Conservation (phyloP, 139 green algal species). For the Zygnema circumcarinatum region DNA sequence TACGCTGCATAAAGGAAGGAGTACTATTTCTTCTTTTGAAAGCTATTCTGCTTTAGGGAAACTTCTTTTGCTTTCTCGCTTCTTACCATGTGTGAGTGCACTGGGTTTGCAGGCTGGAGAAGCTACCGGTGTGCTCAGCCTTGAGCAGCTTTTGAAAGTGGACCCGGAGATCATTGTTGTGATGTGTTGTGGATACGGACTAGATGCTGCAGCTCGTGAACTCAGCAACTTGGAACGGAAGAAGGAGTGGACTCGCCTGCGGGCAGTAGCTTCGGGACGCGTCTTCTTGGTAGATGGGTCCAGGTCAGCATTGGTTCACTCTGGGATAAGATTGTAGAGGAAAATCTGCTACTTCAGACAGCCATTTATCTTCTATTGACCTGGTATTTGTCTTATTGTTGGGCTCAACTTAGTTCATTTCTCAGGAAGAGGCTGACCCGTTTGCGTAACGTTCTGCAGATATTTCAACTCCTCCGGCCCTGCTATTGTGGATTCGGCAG, state of each 20-base stretch:
- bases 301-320: background rate
- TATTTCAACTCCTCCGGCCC: constrained; percentile 54
- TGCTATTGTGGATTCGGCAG: constrained; percentile 35
- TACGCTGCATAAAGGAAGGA: too few relatives aligned
- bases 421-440: too few relatives aligned
- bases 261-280: constrained; percentile 29
- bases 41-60: too few relatives aligned
- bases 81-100: too few relatives aligned
- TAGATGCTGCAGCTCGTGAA: constrained; percentile 29
- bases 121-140: constrained; percentile 15
- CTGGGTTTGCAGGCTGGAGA: constrained; percentile 7
- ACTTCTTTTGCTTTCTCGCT: background rate
- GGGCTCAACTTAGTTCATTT: too few relatives aligned
- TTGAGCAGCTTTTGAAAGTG: constrained; percentile 31
- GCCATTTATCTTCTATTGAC: too few relatives aligned
- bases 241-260: constrained; percentile 20
- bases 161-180: constrained; percentile 55
- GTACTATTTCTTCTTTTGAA: too few relatives aligned
- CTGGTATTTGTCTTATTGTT: too few relatives aligned
- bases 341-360: too few relatives aligned
- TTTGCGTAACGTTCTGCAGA: background rate
- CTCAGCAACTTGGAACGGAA: constrained; percentile 11
- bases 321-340: background rate
- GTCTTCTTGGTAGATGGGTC: constrained; percentile 40
- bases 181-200: constrained; percentile 51